A percentile compares a stretch with the other conserved stretches of the same genome.
Evolutionary conservation across 1,139 yeast genomes (phyloP).

Genomic region (Hanseniaspora uvarum): DNA sequence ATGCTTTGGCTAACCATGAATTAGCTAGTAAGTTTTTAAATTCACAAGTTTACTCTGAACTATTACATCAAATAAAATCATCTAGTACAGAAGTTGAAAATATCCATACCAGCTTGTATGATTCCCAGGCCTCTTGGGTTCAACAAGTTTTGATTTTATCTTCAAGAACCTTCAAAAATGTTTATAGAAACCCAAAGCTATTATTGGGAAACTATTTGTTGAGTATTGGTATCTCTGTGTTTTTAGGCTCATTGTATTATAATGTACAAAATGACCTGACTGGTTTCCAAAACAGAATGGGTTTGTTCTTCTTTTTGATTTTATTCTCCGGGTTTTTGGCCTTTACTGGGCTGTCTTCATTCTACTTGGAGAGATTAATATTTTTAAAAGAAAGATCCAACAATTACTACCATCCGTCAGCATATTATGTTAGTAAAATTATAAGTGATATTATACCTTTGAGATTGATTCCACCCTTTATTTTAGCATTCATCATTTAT

Average conservation of each 20-base stretch:
- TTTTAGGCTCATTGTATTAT: constrained; percentile 79
- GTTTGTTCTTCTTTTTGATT: constrained; percentile 77
- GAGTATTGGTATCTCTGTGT: constrained; percentile 63
- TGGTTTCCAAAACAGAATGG: constrained; percentile 91
- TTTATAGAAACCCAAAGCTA: constrained; percentile 82
- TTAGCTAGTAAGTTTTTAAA: constrained; percentile 37
- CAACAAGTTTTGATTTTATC: constrained; percentile 62
- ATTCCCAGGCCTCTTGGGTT: constrained; percentile 43
- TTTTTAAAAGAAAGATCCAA: constrained; percentile 89
- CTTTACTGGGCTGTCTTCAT: constrained; percentile 79
- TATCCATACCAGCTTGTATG: not conserved
- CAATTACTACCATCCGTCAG: constrained; percentile 77
- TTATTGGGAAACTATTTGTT: constrained; percentile 72
- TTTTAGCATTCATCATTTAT: constrained; percentile 74
- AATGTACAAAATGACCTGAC: constrained; percentile 77
- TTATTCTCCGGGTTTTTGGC: constrained; percentile 92
- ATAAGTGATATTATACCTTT: constrained; percentile 83
- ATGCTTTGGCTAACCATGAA: constrained; percentile 28
- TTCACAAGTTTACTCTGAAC: constrained; percentile 42
- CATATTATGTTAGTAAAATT: constrained; percentile 77
- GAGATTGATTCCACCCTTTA: constrained; percentile 78
- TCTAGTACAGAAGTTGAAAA: constrained; percentile 27
- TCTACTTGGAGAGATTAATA: constrained; percentile 76
- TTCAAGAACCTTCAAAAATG: constrained; percentile 80
- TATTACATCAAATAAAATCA: constrained; percentile 41